Evolutionary conservation across 1,139 yeast species (phyloP), one percentile per base, ranked within the genome.

Genomic region (Pneumocystis wakefieldiae): DNA sequence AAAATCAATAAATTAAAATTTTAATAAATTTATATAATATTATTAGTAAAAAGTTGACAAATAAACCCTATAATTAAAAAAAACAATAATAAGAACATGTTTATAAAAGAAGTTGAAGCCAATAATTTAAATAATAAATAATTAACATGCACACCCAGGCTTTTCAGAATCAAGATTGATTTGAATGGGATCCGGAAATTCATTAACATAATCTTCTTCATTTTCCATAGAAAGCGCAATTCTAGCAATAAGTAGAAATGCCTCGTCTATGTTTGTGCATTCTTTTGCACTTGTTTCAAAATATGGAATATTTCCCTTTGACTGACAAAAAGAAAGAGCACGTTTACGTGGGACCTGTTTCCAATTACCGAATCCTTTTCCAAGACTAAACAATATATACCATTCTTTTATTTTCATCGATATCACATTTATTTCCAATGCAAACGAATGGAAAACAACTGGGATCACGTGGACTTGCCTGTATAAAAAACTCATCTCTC

Each of bases 401-500:
- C 62, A 85, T 84, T 69, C 95, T 84, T 76, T 90, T 89, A 69
- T 85, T 80, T 70, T 92, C 98, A 72, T 92, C 97, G 57, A 89
- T 89, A 74, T 92, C 98, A 65, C 92, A 84, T 77, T 92, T 92
- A 76, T 92, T 92, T 62, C 97, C 98, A 71, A 92, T 81, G 63
- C 91, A 87, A 64, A 91, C 94, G 75, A 92, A 92, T 1, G 97
- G 97, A 79, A 92, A 92, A 70, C 86, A 88, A 68, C 88, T 96
- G 1, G 97, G 97, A 70, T 92, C 94, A 62, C 85, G 80, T 41
- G 94, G 95, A 72, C 89, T 90, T 60, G 96, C 94, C 74, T 92
- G 97, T 64, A 92, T 84, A 68, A 92, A 78, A 73, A 92, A 92
- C 75, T 92, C 97, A 75, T 92, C 97, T 72, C 91, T 84, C 98